Evolutionary conservation across 306 rosid genomes (phyloP).

Genomic region (Quercus wislizeni): DNA sequence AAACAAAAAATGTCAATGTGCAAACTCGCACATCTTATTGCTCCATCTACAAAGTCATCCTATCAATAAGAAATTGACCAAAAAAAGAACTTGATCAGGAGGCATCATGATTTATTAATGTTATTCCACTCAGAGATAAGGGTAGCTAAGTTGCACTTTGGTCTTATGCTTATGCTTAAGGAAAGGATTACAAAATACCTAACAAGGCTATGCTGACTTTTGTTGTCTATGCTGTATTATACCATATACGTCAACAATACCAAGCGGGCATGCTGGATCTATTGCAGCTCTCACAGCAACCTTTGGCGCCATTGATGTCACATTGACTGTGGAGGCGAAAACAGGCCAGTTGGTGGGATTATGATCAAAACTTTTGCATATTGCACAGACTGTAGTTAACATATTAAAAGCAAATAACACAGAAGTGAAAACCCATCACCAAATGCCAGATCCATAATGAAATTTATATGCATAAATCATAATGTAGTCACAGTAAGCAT

Average conservation of each 20-base stretch:
- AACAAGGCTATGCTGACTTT: not conserved
- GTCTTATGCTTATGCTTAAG: not conserved
- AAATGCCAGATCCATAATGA: not conserved
- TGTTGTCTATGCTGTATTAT: not conserved
- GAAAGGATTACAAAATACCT: not conserved
- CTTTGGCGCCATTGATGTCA: not conserved
- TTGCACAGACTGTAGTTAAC: not conserved
- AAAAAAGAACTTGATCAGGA: not conserved
- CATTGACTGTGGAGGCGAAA: not conserved
- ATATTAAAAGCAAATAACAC: not conserved
- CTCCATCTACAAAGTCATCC: not conserved
- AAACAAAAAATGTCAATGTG: not conserved
- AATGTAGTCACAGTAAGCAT: not conserved
- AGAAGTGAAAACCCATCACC: not conserved
- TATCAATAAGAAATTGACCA: not conserved
- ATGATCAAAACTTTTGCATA: not conserved
- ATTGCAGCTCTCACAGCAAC: conserved; percentile 10
- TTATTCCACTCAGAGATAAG: not conserved
- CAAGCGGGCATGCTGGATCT: conserved; percentile 1
- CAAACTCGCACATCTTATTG: not conserved
- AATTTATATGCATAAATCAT: not conserved
- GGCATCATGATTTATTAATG: not conserved
- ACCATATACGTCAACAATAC: not conserved
- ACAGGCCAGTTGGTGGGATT: conserved; percentile 1
- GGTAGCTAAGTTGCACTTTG: not conserved